phyloP scores from a whole-genome alignment of 495 filamentous ascomycete species.

The Xylaria longipes region DNA sequence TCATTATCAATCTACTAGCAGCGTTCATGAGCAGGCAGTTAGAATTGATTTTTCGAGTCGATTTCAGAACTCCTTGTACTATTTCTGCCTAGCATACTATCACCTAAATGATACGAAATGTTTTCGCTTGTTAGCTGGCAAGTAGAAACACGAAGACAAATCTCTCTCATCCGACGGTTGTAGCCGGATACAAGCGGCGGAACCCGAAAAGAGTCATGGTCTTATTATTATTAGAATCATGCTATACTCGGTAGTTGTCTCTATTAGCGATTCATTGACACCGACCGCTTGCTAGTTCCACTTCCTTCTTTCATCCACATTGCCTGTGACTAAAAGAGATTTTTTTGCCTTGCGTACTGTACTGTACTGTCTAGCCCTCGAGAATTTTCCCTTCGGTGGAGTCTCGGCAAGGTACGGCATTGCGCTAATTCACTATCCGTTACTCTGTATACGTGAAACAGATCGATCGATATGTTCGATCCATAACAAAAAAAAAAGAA shows the following conservation, averaged over 20 bases:
- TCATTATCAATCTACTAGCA: neutral
- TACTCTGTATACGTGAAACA: constrained; percentile 11
- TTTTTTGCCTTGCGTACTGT: neutral
- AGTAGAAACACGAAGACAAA: neutral
- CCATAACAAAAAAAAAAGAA: neutral
- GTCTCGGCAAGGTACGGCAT: constrained; percentile 26
- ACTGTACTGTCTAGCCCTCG: neutral
- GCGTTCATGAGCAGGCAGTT: neutral
- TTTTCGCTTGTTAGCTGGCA: neutral
- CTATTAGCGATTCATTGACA: constrained; percentile 3
- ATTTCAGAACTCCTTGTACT: neutral
- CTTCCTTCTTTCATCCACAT: neutral
- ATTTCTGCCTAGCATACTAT: neutral
- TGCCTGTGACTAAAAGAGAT: neutral
- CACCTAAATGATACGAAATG: neutral
- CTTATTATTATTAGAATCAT: constrained; percentile 11
- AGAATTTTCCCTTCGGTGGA: constrained; percentile 23
- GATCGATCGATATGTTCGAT: constrained; percentile 12
- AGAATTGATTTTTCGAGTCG: neutral
- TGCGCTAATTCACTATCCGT: neutral
- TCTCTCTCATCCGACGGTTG: neutral
- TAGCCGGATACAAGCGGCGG: constrained; percentile 15
- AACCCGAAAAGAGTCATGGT: neutral
- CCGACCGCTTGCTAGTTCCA: neutral
- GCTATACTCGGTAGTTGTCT: neutral